Evolutionary conservation across 805 yeast genomes (phyloP), one percentile per base, ranked within the genome.

Genomic region (Candida ponderosae): DNA sequence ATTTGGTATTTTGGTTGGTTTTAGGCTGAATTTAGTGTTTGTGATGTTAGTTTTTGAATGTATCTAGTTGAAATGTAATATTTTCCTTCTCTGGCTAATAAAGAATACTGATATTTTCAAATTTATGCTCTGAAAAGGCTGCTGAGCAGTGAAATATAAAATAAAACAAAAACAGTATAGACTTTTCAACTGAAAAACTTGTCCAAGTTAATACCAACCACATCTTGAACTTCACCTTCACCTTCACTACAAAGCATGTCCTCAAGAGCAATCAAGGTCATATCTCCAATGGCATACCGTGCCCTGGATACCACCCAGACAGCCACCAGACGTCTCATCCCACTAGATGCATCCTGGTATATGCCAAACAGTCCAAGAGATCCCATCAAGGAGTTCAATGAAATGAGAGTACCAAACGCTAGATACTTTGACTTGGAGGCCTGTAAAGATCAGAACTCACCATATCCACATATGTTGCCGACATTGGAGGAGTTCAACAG

Each of bases 381-480:
- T 44, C 89, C 81, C 0, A 59, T 56, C 29, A 65, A 70, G 17
- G 86, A 87, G 54, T 80, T 70, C 52, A 59, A 62, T 31, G 56
- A 65, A 18, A 76, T 70, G 36, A 72, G 97, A 42, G 61, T 83
- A 9, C 78, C 79, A 14, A 64, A 72, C 8, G 71, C 96, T 0
- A 76, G 77, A 4, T 86, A 70, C 58, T 83, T 88, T 49, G 95
- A 87, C 50, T 74, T 90, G 35, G 96, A 86, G 47, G 74, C 62
- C 18, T 62, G 85, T 36, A 74, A 74, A 37, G 84, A 83, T 43
- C 59, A 58, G 2, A 40, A 60, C 0, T 78, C 86, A 13, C 64
- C 71, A 15, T 89, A 72, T 51, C 97, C 98, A 2, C 97, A 93
- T 52, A 93, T 89, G 97, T 66, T 89, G 11, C 97, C 97, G 2